Conservation (phyloP, 805 yeast genomes). For the Torulaspora franciscae region DNA sequence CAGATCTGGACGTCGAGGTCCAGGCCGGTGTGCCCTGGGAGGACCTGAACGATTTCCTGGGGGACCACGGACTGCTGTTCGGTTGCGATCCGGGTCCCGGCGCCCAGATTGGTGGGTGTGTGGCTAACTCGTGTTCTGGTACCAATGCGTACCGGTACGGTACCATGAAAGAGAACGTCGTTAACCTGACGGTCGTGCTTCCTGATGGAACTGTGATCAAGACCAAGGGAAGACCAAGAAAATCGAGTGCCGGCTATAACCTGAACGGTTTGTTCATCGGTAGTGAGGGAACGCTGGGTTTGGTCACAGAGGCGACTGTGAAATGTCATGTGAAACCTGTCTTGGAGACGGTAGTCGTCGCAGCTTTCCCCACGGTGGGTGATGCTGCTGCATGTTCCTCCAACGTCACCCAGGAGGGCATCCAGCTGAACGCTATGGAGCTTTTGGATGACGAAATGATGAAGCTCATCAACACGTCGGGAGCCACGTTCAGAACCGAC, state of each 20-base stretch:
- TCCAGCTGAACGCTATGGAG: conserved; percentile 70
- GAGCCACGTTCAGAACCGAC: conserved; percentile 44
- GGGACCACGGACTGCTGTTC: conserved; percentile 50
- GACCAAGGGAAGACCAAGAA: conserved; percentile 69
- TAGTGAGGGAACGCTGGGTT: conserved; percentile 74
- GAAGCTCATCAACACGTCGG: conserved; percentile 56
- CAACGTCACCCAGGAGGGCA: conserved; percentile 55
- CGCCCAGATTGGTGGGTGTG: conserved; percentile 75
- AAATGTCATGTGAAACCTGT: conserved; percentile 62
- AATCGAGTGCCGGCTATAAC: conserved; percentile 76
- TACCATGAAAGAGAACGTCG: conserved; percentile 70
- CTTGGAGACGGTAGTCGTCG: conserved; percentile 61
- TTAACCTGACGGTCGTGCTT: conserved; percentile 64
- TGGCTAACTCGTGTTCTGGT: conserved; percentile 74
- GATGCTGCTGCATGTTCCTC: conserved; percentile 71
- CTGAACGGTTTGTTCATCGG: conserved; percentile 72
- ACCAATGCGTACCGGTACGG: conserved; percentile 77
- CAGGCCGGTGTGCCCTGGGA: conserved; percentile 84
- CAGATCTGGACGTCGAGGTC: conserved; percentile 66
- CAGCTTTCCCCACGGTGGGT: conserved; percentile 59
- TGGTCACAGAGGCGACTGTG: conserved; percentile 72
- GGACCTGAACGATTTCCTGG: conserved; percentile 50
- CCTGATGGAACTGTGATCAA: conserved; percentile 77
- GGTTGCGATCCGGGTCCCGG: conserved; percentile 83
- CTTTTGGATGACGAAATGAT: conserved; percentile 68